phyloP scores from a whole-genome alignment of 192 early-diverging fungal genomes.

The Coemansia sp. region DNA sequence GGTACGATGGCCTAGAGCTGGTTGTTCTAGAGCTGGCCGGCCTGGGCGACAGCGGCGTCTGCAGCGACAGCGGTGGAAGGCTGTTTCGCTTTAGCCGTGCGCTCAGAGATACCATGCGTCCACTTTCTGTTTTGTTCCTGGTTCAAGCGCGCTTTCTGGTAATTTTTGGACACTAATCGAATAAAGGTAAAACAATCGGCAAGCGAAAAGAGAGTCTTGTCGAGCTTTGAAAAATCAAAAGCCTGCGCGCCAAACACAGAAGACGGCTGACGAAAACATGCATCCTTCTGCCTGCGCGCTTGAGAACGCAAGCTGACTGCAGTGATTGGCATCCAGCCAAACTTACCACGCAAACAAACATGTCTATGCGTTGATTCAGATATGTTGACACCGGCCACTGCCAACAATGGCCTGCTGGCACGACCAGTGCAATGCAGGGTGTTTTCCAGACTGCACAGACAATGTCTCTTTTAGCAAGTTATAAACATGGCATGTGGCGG shows the following conservation, averaged over 20 bases:
- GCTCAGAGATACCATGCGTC: constrained; percentile 22
- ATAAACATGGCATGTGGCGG: no score
- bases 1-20: background rate
- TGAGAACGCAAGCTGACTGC: no score
- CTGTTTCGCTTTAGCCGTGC: constrained; percentile 36
- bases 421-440: no score
- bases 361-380: no score
- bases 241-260: background rate
- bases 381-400: no score
- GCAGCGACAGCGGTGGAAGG: constrained; percentile 15
- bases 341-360: no score
- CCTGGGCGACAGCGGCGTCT: background rate
- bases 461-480: no score
- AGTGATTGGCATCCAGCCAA: no score
- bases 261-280: no score
- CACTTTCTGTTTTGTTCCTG: background rate
- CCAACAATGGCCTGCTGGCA: no score
- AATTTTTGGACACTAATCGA: background rate
- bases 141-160: background rate
- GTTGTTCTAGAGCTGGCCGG: background rate
- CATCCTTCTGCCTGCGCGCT: no score
- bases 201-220: background rate
- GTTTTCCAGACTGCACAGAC: no score
- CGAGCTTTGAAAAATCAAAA: background rate
- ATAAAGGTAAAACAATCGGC: background rate